Evolutionary conservation across 2,329 filamentous ascomycete genomes (phyloP), one percentile per base, ranked within the genome.

Genomic region (Ophiosphaerella narmari): DNA sequence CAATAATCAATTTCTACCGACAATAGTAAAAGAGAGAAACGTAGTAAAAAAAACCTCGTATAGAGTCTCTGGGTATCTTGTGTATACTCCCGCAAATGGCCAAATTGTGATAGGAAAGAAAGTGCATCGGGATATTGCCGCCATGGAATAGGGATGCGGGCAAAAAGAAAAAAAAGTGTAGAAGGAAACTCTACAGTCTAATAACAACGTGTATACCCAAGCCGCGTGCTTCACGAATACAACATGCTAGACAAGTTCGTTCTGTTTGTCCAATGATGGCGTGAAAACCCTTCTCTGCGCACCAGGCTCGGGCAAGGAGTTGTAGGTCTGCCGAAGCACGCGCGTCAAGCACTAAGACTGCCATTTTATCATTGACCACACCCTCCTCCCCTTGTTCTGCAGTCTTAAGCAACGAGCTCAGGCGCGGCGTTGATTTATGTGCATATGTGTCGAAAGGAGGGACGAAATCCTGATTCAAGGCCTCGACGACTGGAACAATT

Each of bases 251-350:
- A 66, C 89, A 93, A 0, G 86, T 88, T 53, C 87, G 79, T 57
- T 84, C 82, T 34, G 80, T 78, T 43, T 87, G 79, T 53, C 86
- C 89, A 55, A 92, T 79, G 14, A 92, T 68, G 18, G 89, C 88
- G 67, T 91, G 88, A 79, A 86, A 86, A 2, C 89, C 89, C 59
- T 82, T 84, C 65, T 89, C 85, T 0, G 88, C 86, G 67, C 89
- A 92, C 58, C 90, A 79, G 1, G 88, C 88, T 41, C 89, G 78
- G 1, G 86, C 86, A 44, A 92, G 74, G 7, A 91, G 80, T 71
- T 91, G 87, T 65, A 88, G 77, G 11, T 83, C 86, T 1, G 82
- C 82, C 48, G 83, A 83, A 34, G 85, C 82, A 21, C 85, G 76
- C 14, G 77, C 77, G 57, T 80, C 77, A 9, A 80, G 65, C 4